A percentile compares a stretch with the other conserved stretches of the same genome.
Evolutionary conservation across 129 eudicot species (phyloP).

Genomic region (Flaveria linearis): DNA sequence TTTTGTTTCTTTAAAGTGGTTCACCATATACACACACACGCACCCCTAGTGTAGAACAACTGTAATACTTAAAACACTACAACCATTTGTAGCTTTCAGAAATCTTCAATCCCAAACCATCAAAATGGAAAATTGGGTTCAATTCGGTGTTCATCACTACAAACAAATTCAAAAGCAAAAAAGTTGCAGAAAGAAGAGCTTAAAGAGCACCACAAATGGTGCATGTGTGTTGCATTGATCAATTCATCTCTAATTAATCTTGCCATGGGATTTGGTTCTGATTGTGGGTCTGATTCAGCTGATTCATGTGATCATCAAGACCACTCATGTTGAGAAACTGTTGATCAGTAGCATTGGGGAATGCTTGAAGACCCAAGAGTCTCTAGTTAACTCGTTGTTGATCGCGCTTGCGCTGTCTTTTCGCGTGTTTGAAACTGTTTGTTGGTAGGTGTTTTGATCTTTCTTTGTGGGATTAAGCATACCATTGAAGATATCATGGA

Average conservation of each 20-base stretch:
- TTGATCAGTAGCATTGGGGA: slow-evolving; percentile 43
- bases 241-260: slow-evolving; percentile 29
- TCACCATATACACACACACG: not conserved
- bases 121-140: slow-evolving; percentile 32
- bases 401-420: slow-evolving; percentile 39
- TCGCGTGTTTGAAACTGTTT: slow-evolving; percentile 13
- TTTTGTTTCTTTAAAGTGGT: slow-evolving; percentile 39
- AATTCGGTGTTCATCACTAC: slow-evolving; percentile 26
- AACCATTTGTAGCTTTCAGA: slow-evolving; percentile 33
- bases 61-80: slow-evolving; percentile 23
- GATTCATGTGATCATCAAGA: slow-evolving; percentile 47
- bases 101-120: slow-evolving; percentile 28
- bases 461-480: slow-evolving; percentile 38
- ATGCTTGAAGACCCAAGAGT: slow-evolving; percentile 68
- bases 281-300: slow-evolving; percentile 37
- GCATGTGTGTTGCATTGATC: not conserved
- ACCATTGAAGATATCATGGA: slow-evolving; percentile 45
- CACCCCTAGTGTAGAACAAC: slow-evolving; percentile 30
- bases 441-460: slow-evolving; percentile 23
- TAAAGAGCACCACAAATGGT: slow-evolving; percentile 18
- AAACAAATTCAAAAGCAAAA: slow-evolving; percentile 35
- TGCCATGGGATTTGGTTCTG: slow-evolving; percentile 62
- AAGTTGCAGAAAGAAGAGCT: slow-evolving; percentile 8
- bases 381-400: slow-evolving; percentile 60
- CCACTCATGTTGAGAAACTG: slow-evolving; percentile 52